Base-by-base conservation (phyloP, 805 yeast species). In the Nakazawaea peltata region DNA sequence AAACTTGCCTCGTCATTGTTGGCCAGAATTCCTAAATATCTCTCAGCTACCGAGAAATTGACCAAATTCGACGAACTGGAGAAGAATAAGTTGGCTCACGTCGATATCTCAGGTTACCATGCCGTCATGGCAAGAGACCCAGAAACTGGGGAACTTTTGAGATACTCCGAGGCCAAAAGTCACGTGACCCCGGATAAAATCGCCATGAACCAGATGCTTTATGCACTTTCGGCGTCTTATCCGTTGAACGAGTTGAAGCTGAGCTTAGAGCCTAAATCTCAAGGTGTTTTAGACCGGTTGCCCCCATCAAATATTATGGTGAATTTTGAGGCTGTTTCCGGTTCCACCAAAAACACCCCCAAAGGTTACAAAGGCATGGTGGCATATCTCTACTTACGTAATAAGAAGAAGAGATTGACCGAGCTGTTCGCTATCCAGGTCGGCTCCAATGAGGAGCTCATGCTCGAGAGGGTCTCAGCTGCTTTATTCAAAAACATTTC, bases 401-500 rank as follows among this genome's bases (percentile, higher is more conserved):
- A 76, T 41, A 64, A 71, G 19, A 69, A 68, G 34, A 71, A 65
- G 48, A 64, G 82, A 44, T 60, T 86, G 36, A 80, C 95, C 0
- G 95, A 86, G 57, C 81, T 94, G 0, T 84, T 81, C 58, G 74
- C 81, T 4, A 74, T 84, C 31, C 71, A 72, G 41, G 73, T 86
- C 30, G 63, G 67, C 34, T 64, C 80, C 1, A 72, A 71, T 12
- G 72, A 74, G 34, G 75, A 70, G 30, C 60, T 75, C 18, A 68
- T 72, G 18, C 63, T 82, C 38, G 83, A 81, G 40, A 77, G 75
- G 45, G 65, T 84, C 24, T 74, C 87, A 30, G 87, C 90, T 8
- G 92, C 92, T 2, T 58, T 86, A 34, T 86, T 85, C 54, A 70
- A 77, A 48, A 80, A 85, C 46, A 70, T 86, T 31, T 88, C 94